Evolutionary conservation across 768 basidiomycete species (phyloP).

Genomic region (Tricholoma furcatifolium): DNA sequence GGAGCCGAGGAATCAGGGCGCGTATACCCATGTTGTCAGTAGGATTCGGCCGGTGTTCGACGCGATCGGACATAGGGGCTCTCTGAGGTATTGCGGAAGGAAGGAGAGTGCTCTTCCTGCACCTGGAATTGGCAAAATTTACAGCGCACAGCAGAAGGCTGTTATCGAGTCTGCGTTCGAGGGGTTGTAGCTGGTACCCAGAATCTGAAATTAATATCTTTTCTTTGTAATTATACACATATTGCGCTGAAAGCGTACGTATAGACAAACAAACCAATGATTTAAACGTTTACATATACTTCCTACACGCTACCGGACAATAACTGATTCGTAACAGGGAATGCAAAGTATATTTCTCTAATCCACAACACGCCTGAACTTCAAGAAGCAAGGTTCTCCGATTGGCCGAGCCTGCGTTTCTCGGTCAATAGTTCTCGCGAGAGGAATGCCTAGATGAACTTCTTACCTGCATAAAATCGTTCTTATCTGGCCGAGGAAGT

Average conservation of each 20-base stretch:
- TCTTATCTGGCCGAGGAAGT: conserved; percentile 29
- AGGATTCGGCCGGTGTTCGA: conserved; percentile 55
- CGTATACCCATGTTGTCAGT: conserved; percentile 63
- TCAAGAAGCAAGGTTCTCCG: neutral
- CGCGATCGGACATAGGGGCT: conserved; percentile 26
- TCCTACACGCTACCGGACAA: too few species aligned
- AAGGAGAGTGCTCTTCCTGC: conserved; percentile 73
- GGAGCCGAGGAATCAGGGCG: conserved; percentile 87
- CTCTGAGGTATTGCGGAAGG: conserved; percentile 62
- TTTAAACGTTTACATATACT: too few species aligned
- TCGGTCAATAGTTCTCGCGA: conserved; percentile 16
- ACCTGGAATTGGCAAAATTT: conserved; percentile 71
- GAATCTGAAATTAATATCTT: too few species aligned
- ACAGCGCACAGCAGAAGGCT: conserved; percentile 60
- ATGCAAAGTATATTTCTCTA: too few species aligned
- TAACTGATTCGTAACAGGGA: too few species aligned
- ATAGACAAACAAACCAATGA: too few species aligned
- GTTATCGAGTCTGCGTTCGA: conserved; percentile 61
- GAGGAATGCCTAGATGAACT: conserved; percentile 19
- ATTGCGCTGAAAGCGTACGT: too few species aligned
- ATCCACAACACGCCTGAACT: neutral
- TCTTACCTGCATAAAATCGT: conserved; percentile 28
- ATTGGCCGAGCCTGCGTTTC: conserved; percentile 12
- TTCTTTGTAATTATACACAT: too few species aligned
- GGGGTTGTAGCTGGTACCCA: conserved; percentile 27